Base-by-base conservation (phyloP, 352 stramenopile species). In the Pythium guiyangense region DNA sequence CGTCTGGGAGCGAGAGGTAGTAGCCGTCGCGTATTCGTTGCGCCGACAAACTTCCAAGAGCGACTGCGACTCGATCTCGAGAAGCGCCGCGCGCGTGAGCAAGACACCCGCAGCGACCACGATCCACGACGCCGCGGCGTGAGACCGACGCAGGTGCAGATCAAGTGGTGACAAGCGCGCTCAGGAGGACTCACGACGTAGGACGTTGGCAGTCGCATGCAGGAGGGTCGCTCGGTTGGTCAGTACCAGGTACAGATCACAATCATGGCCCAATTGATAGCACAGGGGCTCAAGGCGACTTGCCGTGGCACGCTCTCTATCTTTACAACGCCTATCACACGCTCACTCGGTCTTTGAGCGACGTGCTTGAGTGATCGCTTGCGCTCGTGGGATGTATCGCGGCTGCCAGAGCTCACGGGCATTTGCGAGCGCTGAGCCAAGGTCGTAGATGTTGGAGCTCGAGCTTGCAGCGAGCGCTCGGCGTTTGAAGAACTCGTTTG, bases 401-500 rank as follows among this genome's bases (percentile, higher is more conserved):
- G 68, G 70, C 6, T 29, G 52, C 65, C 68, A 74, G 14, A 79
- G 37, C 50, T 79, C 69, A 9, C 22, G n/a, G 22, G 54, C 54
- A 52, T 79, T 79, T 9, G 51, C 49, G n/a, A 54, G 3, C 5
- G 63, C 2, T 4, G 66, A 63, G 10, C 25, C 57, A 5, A 73
- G 60, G 18, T 48, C 27, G 49, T 73, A 77, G 18, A 35, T 4
- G 34, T 56, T 44, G 48, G 20, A 25, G 22, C 6, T 57, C 6
- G n/a, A 25, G 47, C 29, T 42, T 25, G 9, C 27, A 27, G 18
- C 8, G 20, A 40, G 44, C n/a, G 55, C 52, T 35, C 69, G 62
- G n/a, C 69, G 63, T 56, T 88, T 90, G 67, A 88, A 88, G 43
- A 88, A 88, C 52, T 88, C 80, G 59, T 88, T 90, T 2, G 80